Evolutionary conservation across 73 alveolate species (phyloP), one percentile per base, ranked within the genome.

Genomic region (Stentor coeruleus): DNA sequence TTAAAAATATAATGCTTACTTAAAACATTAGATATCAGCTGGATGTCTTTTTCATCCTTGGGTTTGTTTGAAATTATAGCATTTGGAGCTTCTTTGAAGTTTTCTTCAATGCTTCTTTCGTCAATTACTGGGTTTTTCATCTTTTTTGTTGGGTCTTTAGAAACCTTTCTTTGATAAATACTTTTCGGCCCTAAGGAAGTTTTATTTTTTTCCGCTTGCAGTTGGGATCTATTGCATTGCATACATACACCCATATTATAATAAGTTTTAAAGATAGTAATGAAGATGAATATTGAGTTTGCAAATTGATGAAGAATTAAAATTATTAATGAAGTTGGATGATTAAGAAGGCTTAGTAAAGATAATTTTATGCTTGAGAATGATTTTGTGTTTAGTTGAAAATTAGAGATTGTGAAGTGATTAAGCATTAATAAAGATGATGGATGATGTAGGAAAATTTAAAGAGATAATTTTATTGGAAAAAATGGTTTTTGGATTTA

Each of bases 1-100:
- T 75, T 75, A 66, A 75, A 75, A 26, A 75, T 35, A 37, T 26
- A 75, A 38, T 75, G 83, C 14, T 75, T 75, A 37, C 20, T 20
- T 28, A 75, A 38, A n/a, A 39, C 41, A 15, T 31, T 15, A 75
- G 33, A 33, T 36, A 75, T 75, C 14, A 75, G 74, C 30, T 31
- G n/a, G 72, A 75, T 75, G 38, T 75, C 83, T 75, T 75, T 75
- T 1, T 31, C 59, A 15, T 31, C 38, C 38, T 75, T 75, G 15
- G 83, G 81, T 38, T 40, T 75, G 20, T 75, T 39, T 6, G 59
- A 14, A 38, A 75, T 75, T 20, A 75, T 35, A n/a, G 83, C 83
- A 37, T 75, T 75, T 14, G 83, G 74, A 3, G 83, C 83, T 20
- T 75, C 83, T 49, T 49, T 49, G 66, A 11, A 11, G 66, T 49